Percentiles rank a stretch among this genome's conserved stretches.
Evolutionary conservation across 495 filamentous ascomycete genomes (phyloP).

Genomic region (Penicillium paradoxum): DNA sequence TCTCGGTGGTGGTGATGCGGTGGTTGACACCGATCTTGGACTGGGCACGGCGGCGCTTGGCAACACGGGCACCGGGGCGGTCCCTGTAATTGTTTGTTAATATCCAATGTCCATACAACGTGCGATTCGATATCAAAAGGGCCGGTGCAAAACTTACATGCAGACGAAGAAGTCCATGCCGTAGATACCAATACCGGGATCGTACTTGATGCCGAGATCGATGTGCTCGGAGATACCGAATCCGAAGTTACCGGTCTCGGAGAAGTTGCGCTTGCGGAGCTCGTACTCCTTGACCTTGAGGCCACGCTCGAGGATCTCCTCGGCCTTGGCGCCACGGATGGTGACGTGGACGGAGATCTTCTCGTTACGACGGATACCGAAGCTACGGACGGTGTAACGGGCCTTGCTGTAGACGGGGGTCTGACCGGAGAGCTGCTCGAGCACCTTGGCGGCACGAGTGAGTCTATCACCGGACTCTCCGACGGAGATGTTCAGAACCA

Average conservation of each 20-base stretch:
- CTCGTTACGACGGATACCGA: conserved; percentile 99
- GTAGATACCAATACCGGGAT: conserved; percentile 99
- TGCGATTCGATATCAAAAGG: not conserved
- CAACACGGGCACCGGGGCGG: conserved; percentile 95
- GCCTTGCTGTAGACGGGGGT: conserved; percentile 99
- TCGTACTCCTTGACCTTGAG: conserved; percentile 99
- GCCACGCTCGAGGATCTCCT: conserved; percentile 99
- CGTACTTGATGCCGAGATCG: conserved; percentile 99
- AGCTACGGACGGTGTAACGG: conserved; percentile 99
- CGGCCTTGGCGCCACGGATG: conserved; percentile 98
- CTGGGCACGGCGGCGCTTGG: conserved; percentile 88
- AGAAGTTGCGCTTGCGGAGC: conserved; percentile 98
- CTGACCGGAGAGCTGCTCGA: conserved; percentile 99
- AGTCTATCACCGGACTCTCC: conserved; percentile 99
- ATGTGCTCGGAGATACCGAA: conserved; percentile 99
- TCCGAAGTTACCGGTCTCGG: conserved; percentile 98
- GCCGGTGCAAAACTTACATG: conserved; percentile 60
- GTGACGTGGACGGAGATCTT: conserved; percentile 99
- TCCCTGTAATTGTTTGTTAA: conserved; percentile 51
- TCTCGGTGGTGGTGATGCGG: conserved; percentile 89
- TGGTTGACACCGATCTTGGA: conserved; percentile 79
- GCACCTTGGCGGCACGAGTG: conserved; percentile 98
- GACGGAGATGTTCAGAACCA: conserved; percentile 99
- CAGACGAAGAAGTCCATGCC: conserved; percentile 99
- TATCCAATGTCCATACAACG: not conserved